Evolutionary conservation across 1,139 yeast genomes (phyloP).

Genomic region (Diutina neorugosa): DNA sequence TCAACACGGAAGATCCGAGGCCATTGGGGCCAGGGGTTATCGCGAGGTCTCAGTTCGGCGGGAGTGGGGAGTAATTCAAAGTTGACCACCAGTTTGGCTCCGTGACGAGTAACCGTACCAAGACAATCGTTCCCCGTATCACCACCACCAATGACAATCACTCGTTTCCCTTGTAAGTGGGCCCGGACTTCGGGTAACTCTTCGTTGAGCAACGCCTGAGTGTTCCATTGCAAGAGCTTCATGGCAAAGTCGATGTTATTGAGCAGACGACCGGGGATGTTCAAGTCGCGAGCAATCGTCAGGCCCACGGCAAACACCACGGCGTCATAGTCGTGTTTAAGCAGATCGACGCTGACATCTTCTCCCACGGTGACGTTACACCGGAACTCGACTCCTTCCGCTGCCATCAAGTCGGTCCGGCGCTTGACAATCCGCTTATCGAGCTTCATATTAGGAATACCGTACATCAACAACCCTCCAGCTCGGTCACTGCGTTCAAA

Average conservation of each 20-base stretch:
- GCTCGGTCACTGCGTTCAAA: slow-evolving; percentile 92
- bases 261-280: slow-evolving; percentile 86
- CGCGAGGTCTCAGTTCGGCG: slow-evolving; percentile 74
- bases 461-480: slow-evolving; percentile 97
- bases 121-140: slow-evolving; percentile 99
- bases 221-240: slow-evolving; percentile 82
- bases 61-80: slow-evolving; percentile 93
- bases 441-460: slow-evolving; percentile 98
- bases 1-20: slow-evolving; percentile 96
- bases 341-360: slow-evolving; percentile 59
- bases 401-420: slow-evolving; percentile 81
- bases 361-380: slow-evolving; percentile 76
- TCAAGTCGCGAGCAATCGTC: slow-evolving; percentile 90
- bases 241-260: slow-evolving; percentile 89
- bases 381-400: slow-evolving; percentile 77
- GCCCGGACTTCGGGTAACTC: slow-evolving; percentile 67
- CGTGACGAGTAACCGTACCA: slow-evolving; percentile 96
- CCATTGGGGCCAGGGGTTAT: slow-evolving; percentile 99
- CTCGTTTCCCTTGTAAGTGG: slow-evolving; percentile 72
- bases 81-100: slow-evolving; percentile 90
- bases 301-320: slow-evolving; percentile 93
- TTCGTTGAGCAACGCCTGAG: slow-evolving; percentile 67
- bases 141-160: slow-evolving; percentile 98
- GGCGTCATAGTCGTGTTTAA: slow-evolving; percentile 59
- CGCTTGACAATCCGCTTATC: slow-evolving; percentile 89